Conservation (phyloP, 176 grass and related monocot genomes). For the Lolium multiflorum region DNA sequence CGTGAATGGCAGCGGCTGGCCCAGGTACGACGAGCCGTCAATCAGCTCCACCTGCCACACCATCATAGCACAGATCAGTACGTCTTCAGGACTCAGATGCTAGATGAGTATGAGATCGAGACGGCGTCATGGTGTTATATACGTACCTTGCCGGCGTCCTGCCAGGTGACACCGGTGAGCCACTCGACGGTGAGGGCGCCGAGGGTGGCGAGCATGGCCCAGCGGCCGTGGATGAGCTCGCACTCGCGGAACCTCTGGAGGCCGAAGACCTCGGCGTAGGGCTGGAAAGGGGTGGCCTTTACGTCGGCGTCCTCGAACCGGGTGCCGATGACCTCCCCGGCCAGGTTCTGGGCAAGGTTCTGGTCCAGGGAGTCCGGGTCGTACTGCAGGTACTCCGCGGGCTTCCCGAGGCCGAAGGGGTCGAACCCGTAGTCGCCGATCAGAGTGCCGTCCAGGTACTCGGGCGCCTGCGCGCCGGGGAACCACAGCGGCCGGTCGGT, state of each 20-base stretch:
- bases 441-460: slow-evolving; percentile 85
- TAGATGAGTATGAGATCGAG: neutral
- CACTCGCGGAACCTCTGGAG: slow-evolving; percentile 98
- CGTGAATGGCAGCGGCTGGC: slow-evolving; percentile 93
- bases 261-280: slow-evolving; percentile 95
- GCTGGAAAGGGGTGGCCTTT: slow-evolving; percentile 85
- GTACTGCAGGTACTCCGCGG: slow-evolving; percentile 96
- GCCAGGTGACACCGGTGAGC: slow-evolving; percentile 99
- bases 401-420: slow-evolving; percentile 89
- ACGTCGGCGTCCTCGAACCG: slow-evolving; percentile 77
- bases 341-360: slow-evolving; percentile 85
- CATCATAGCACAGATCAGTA: neutral
- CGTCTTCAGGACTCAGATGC: neutral
- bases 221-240: slow-evolving; percentile 97
- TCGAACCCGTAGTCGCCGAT: slow-evolving; percentile 97
- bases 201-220: slow-evolving; percentile 99
- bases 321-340: slow-evolving; percentile 84
- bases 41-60: slow-evolving; percentile 77
- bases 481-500: slow-evolving; percentile 89
- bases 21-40: slow-evolving; percentile 95
- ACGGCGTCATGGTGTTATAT: no score
- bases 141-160: slow-evolving; percentile 96
- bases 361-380: slow-evolving; percentile 95
- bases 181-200: slow-evolving; percentile 90
- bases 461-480: slow-evolving; percentile 76